Conservation (phyloP, 352 stramenopile species). For the Phytopythium helicoides region DNA sequence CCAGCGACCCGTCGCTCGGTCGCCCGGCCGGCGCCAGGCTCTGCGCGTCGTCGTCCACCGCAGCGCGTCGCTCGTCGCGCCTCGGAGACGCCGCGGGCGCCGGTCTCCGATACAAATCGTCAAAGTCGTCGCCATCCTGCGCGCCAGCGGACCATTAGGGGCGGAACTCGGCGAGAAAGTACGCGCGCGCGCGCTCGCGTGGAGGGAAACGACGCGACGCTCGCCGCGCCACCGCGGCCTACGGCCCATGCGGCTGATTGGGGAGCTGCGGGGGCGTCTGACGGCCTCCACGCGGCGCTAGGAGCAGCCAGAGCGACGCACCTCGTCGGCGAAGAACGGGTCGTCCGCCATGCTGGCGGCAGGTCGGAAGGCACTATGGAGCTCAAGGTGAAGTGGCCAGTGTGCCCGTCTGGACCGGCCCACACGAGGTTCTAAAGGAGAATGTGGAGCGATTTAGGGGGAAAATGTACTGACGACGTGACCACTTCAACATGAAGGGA, state of each 20-base stretch:
- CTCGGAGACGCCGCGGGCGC: constrained; percentile 7
- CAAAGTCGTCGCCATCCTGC: constrained; percentile 74
- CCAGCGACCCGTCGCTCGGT: constrained; percentile 14
- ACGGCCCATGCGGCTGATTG: not conserved
- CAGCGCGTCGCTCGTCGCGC: not conserved
- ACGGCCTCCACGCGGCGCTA: not conserved
- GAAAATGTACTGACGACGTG: no score
- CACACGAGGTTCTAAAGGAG: no score
- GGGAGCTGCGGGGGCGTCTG: not conserved
- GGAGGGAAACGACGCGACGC: no score
- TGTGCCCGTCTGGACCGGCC: no score
- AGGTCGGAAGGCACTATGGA: not conserved
- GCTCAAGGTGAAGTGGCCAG: not conserved
- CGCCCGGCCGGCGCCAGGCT: constrained; percentile 22
- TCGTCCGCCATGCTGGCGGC: constrained; percentile 14
- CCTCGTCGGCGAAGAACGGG: constrained; percentile 51
- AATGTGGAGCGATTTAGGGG: no score
- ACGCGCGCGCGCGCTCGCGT: no score
- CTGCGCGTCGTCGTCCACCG: not conserved
- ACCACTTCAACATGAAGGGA: not conserved
- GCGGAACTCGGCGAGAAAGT: not conserved
- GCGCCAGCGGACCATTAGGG: no score
- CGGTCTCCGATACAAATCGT: constrained; percentile 61
- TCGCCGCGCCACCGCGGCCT: not conserved
- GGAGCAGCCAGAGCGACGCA: not conserved